Base-by-base conservation (phyloP, 176 grass and related monocot genomes). In the Zizania latifolia region DNA sequence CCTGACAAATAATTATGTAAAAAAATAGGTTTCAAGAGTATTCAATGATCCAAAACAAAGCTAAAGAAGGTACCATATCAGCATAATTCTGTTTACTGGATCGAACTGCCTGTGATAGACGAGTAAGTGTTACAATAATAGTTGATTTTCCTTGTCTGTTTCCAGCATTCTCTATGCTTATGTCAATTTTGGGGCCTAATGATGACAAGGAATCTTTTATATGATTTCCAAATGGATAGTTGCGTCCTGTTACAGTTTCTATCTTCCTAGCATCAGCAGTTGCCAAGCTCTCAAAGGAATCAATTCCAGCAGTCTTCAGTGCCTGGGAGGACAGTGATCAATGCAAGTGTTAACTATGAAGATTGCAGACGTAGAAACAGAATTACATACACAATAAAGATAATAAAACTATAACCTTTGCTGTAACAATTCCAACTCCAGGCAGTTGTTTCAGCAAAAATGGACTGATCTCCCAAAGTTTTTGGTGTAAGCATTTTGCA, bases 361-460 rank as follows among this genome's bases (percentile, higher is more conserved):
- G 29, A 28, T 5, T 76, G 41, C 41, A n/a, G 33, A 71, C 32
- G 82, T 56, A 76, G 6, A 40, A 73, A 84, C 56, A 72, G 8
- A 35, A 72, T 16, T 58, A 62, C 22, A 22, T 46, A 46, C 38
- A 65, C 65, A 58, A 50, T n/a, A 77, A 65, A 67, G 51, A 37
- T 28, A 38, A 78, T 53, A 62, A 81, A 77, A 70, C 21, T 48
- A 64, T 40, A 73, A 98, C 94, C 94, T 93, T 98, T 60, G 91
- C 94, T 78, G 94, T 98, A 55, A 97, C 80, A 84, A 92, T 89
- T 87, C 94, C 94, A 68, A 97, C 92, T 66, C 91, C 94, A 89
- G 94, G 83, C 71, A 93, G 57, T 83, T 97, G 94, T 79, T 93
- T 97, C 79, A 97, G 79, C 68, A 93, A 83, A 80, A 85, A 89